phyloP scores from a whole-genome alignment of 129 eudicot species.

The Daucus carota region DNA sequence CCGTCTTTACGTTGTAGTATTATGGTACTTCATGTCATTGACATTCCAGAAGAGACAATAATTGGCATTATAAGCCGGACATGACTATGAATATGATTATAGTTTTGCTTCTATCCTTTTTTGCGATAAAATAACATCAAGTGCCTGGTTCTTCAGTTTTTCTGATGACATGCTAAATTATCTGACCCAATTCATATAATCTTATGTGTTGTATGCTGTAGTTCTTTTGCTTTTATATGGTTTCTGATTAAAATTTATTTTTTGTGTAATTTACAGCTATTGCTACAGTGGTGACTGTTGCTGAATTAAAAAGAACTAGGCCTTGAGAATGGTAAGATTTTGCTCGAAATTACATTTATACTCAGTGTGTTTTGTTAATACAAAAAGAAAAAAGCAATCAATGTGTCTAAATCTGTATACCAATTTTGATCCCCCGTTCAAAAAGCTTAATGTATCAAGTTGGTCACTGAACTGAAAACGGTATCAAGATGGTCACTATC shows the following conservation, averaged over 20 bases:
- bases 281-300: slow-evolving; percentile 47
- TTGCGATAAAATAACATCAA: not conserved
- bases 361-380: not conserved
- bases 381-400: not conserved
- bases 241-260: too few species aligned
- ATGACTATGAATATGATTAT: not conserved
- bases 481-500: too few species aligned
- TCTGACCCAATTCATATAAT: too few species aligned
- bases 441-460: too few species aligned
- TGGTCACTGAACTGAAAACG: too few species aligned
- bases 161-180: not conserved
- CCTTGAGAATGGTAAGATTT: slow-evolving; percentile 33
- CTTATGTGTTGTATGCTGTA: too few species aligned
- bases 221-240: not conserved
- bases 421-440: not conserved
- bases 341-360: not conserved
- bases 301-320: slow-evolving; percentile 54
- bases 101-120: not conserved
- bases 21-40: too few species aligned
- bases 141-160: not conserved
- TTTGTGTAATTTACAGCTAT: slow-evolving; percentile 38
- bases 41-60: too few species aligned
- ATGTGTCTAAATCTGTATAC: not conserved
- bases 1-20: too few species aligned
- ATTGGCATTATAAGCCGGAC: not conserved